Evolutionary conservation across 2,329 filamentous ascomycete genomes (phyloP), one percentile per base, ranked within the genome.

Genomic region (Penicillium sp.): DNA sequence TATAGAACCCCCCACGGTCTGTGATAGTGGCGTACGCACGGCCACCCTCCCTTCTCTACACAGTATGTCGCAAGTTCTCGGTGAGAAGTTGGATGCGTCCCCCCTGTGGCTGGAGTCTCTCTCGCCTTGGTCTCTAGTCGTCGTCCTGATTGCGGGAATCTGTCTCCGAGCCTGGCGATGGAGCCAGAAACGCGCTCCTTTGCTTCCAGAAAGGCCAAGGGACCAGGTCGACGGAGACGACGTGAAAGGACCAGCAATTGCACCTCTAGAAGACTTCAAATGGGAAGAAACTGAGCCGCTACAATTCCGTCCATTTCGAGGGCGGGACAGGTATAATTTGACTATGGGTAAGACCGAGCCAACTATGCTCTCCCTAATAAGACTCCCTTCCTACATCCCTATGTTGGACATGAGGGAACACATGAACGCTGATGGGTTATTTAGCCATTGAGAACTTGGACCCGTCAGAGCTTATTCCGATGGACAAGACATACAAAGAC

Each of bases 321-420:
- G 77, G 4, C 80, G 75, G 57, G 72, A 77, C 4, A 80, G 75
- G 50, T 83, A 79, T 54, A 73, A 82, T 54, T 59, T 83, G 35
- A 81, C 79, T 4, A 83, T 83, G 80, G 76, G 79, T 80, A 61
- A 46, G 62, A 48, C n/a, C n/a, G n/a, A n/a, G n/a, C n/a, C n/a
- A n/a, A n/a, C n/a, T n/a, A n/a, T n/a, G n/a, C n/a, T n/a, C n/a
- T n/a, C n/a, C n/a, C n/a, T n/a, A n/a, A n/a, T n/a, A n/a, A n/a
- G n/a, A n/a, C n/a, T n/a, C n/a, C n/a, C n/a, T n/a, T n/a, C n/a
- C n/a, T n/a, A n/a, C n/a, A n/a, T n/a, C n/a, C n/a, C n/a, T n/a
- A n/a, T n/a, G n/a, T n/a, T n/a, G n/a, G n/a, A n/a, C n/a, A n/a
- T n/a, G n/a, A n/a, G n/a, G n/a, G n/a, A n/a, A n/a, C n/a, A n/a